Percentiles rank a stretch among this genome's conserved stretches.
Conservation (phyloP, 768 basidiomycete genomes). For the Termitomyces sp. region DNA sequence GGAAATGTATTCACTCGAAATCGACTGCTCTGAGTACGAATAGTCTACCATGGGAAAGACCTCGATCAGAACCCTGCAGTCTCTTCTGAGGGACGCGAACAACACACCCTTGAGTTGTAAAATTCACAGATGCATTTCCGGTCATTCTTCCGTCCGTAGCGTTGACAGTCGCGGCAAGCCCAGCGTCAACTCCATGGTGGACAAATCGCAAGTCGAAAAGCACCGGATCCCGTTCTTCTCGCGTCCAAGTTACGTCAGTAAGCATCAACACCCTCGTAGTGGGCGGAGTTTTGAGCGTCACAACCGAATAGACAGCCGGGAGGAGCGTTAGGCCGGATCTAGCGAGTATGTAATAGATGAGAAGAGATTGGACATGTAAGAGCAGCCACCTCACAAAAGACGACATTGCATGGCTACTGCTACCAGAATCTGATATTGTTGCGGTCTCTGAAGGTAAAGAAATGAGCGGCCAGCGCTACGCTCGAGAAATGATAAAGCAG, state of each 20-base stretch:
- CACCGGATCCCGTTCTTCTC: not conserved
- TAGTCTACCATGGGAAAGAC: not conserved
- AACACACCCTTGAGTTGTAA: not conserved
- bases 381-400: constrained; percentile 2
- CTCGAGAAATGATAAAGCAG: not conserved
- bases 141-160: not conserved
- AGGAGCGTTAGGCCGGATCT: not conserved
- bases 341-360: not conserved
- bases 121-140: constrained; percentile 1
- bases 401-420: constrained; percentile 8
- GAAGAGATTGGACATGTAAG: not conserved
- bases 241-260: constrained; percentile 3
- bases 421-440: constrained; percentile 1
- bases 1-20: not conserved
- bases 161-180: not conserved
- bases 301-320: not conserved
- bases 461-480: constrained; percentile 11
- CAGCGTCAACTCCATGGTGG: not conserved
- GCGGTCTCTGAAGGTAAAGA: not conserved
- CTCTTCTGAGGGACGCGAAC: not conserved
- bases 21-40: not conserved
- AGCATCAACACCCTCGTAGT: not conserved
- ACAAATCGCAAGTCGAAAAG: constrained; percentile 7
- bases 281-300: not conserved
- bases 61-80: not conserved